phyloP scores from a whole-genome alignment of 768 basidiomycete species.

The Russula sp. region DNA sequence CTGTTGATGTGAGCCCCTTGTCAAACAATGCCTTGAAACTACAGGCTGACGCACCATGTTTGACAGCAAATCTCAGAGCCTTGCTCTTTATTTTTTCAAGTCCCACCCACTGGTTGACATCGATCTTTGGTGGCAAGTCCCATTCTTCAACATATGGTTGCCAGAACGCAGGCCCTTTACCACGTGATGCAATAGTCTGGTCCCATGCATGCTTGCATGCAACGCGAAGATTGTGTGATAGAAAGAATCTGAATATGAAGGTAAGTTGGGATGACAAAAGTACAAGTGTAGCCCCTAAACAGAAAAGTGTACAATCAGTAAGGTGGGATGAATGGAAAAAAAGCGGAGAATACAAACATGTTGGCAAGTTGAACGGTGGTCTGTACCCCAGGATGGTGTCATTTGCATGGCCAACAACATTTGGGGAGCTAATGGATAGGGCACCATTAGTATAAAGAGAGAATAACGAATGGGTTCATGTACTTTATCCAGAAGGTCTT shows the following conservation, averaged over 20 bases:
- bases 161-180: conserved; percentile 82
- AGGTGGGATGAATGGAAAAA: neutral
- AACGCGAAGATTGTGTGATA: conserved; percentile 74
- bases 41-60: conserved; percentile 33
- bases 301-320: neutral
- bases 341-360: conserved; percentile 41
- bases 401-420: conserved; percentile 52
- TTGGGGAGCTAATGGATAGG: conserved; percentile 42
- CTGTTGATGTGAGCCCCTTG: conserved; percentile 29
- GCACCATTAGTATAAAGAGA: neutral
- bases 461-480: conserved; percentile 13
- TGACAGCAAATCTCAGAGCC: conserved; percentile 38
- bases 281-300: conserved; percentile 63
- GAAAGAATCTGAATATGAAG: conserved; percentile 71
- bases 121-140: conserved; percentile 47
- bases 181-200: conserved; percentile 76
- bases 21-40: conserved; percentile 2
- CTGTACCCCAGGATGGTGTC: conserved; percentile 58
- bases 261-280: conserved; percentile 71
- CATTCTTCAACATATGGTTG: conserved; percentile 76
- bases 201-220: conserved; percentile 73
- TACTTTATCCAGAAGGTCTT: conserved; percentile 57
- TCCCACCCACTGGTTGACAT: conserved; percentile 29
- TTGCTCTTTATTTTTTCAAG: conserved; percentile 32
- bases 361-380: conserved; percentile 60